Evolutionary conservation across 208 protist genomes (phyloP).

Genomic region (Crithidia brevicula): DNA sequence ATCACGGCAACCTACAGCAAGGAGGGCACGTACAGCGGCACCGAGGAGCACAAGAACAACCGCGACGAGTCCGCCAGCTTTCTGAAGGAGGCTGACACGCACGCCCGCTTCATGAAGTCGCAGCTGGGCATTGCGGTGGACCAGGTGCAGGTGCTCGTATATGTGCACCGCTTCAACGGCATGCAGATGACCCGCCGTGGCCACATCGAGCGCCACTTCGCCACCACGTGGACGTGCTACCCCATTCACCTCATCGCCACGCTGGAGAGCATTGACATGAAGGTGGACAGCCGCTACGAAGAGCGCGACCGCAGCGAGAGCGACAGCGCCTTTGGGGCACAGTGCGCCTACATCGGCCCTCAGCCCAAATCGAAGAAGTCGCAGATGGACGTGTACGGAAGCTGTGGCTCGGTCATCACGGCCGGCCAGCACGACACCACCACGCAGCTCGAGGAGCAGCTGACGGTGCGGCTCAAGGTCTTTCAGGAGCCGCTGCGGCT

Average conservation of each 20-base stretch:
- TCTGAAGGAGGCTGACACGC: conserved; percentile 67
- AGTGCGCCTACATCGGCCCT: conserved; percentile 76
- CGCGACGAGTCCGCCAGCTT: conserved; percentile 72
- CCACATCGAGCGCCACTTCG: conserved; percentile 69
- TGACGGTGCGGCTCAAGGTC: conserved; percentile 45
- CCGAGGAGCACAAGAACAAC: conserved; percentile 59
- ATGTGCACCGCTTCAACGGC: conserved; percentile 84
- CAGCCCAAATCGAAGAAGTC: conserved; percentile 55
- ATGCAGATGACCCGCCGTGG: conserved; percentile 70
- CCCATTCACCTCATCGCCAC: conserved; percentile 61
- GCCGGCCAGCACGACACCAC: conserved; percentile 38
- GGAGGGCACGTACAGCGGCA: conserved; percentile 65
- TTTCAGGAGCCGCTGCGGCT: conserved; percentile 48
- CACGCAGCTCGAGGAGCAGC: conserved; percentile 34
- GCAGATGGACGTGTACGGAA: conserved; percentile 50
- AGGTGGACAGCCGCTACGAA: conserved; percentile 73
- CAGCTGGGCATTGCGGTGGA: conserved; percentile 78
- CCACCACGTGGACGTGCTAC: conserved; percentile 80
- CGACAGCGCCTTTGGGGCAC: conserved; percentile 55
- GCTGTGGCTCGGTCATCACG: conserved; percentile 49
- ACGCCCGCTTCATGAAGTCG: conserved; percentile 76
- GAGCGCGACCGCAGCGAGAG: conserved; percentile 69
- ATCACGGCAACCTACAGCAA: conserved; percentile 57
- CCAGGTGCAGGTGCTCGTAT: conserved; percentile 66
- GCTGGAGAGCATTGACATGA: conserved; percentile 66